Conservation (phyloP, 441 rosid genomes). For the Bocquillonia castaneifolia region DNA sequence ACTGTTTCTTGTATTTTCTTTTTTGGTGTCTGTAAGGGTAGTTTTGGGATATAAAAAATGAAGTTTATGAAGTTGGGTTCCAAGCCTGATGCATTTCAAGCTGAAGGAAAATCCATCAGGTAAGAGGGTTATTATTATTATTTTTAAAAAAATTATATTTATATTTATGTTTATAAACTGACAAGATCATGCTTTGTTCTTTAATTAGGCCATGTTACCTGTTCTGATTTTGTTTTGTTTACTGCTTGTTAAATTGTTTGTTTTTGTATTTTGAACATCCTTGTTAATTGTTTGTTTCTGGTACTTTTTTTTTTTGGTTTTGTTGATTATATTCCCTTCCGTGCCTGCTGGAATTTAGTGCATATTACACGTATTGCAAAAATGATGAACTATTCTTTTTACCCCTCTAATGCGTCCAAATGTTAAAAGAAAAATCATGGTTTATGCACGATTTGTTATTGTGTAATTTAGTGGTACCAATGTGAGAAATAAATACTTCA, state of each 20-base stretch:
- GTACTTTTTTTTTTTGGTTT: neutral
- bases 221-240: constrained; percentile 3
- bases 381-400: neutral
- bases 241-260: neutral
- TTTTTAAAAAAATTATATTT: neutral
- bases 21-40: constrained; percentile 12
- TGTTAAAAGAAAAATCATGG: neutral
- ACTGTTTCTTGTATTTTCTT: constrained; percentile 20
- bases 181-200: constrained; percentile 8
- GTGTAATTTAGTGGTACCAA: neutral
- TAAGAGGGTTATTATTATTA: constrained; percentile 27
- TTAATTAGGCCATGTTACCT: neutral
- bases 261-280: too few species aligned
- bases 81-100: constrained; percentile 84
- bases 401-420: constrained; percentile 5
- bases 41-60: constrained; percentile 43
- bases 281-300: too few species aligned
- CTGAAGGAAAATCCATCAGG: constrained; percentile 73
- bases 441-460: neutral
- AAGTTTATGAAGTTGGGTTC: constrained; percentile 97
- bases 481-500: neutral
- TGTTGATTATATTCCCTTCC: neutral
- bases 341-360: neutral
- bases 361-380: neutral
- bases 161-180: neutral